phyloP scores from a whole-genome alignment of 2,329 filamentous ascomycete genomes.

The Knoxdaviesia proteae region DNA sequence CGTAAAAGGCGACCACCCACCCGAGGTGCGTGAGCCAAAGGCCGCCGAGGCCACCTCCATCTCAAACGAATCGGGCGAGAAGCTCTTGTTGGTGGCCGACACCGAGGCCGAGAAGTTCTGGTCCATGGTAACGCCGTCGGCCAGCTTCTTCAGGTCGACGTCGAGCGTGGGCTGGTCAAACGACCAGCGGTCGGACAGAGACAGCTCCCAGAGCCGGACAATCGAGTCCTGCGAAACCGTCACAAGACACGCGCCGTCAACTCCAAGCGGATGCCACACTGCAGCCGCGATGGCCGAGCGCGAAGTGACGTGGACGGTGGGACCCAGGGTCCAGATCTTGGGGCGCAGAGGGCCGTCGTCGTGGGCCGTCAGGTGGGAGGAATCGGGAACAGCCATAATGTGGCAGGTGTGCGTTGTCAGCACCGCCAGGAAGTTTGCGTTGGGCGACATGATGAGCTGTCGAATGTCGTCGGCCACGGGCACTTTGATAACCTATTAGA shows the following conservation, averaged over 20 bases:
- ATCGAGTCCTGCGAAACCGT: constrained; percentile 78
- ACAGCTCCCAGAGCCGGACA: constrained; percentile 78
- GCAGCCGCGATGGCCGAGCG: constrained; percentile 62
- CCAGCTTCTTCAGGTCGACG: constrained; percentile 74
- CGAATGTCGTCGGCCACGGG: constrained; percentile 65
- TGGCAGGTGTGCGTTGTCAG: constrained; percentile 75
- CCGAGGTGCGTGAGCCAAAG: constrained; percentile 46
- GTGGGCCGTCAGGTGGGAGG: constrained; percentile 49
- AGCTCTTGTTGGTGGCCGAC: constrained; percentile 55
- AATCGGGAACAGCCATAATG: constrained; percentile 66
- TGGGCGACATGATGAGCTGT: constrained; percentile 69
- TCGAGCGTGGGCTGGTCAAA: constrained; percentile 69
- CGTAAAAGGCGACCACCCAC: constrained; percentile 91
- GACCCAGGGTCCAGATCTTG: constrained; percentile 79
- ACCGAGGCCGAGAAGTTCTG: constrained; percentile 66
- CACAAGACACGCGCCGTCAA: constrained; percentile 61
- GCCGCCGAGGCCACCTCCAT: constrained; percentile 85
- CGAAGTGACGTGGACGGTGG: constrained; percentile 76
- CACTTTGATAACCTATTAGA: constrained; percentile 46
- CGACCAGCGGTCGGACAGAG: constrained; percentile 63
- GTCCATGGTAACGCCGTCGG: constrained; percentile 60
- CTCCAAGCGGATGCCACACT: constrained; percentile 81
- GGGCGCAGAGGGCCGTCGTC: constrained; percentile 53
- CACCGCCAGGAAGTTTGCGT: constrained; percentile 63
- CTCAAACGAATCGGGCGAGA: constrained; percentile 74